These are phyloP conservation scores for Cronartium quercuum DNA, from an alignment of 1,284 basidiomycete genomes.

Conservation along the genomic window DNA sequence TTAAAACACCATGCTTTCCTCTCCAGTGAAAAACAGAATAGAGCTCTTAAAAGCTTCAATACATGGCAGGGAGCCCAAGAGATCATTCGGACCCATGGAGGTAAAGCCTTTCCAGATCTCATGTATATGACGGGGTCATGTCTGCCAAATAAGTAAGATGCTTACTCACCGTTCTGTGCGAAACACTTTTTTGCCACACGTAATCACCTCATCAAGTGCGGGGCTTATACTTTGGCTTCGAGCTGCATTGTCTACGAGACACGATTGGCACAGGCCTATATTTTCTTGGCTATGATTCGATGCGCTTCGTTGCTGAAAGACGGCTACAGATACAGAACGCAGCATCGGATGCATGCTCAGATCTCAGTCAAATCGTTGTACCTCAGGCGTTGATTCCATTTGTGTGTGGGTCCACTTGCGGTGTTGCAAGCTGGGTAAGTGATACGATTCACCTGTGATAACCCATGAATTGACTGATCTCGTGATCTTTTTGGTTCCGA, in stretches of 20 bases:
- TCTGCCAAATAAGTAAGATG: background rate
- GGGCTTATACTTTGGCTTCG: slow-evolving; percentile 36
- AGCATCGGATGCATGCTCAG: slow-evolving; percentile 58
- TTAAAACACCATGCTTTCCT: background rate
- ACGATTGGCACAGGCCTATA: slow-evolving; percentile 74
- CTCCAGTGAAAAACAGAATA: slow-evolving; percentile 28
- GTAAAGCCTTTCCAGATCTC: slow-evolving; percentile 3
- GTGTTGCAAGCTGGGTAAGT: slow-evolving; percentile 59
- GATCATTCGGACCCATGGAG: slow-evolving; percentile 31
- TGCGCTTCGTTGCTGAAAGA: slow-evolving; percentile 64
- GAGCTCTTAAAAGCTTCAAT: slow-evolving; percentile 26
- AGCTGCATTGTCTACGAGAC: slow-evolving; percentile 60
- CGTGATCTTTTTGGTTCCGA: background rate
- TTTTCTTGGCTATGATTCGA: slow-evolving; percentile 78
- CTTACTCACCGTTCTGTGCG: background rate
- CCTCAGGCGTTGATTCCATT: slow-evolving; percentile 71
- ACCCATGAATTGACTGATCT: background rate
- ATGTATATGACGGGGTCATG: background rate
- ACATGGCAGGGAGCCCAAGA: slow-evolving; percentile 34
- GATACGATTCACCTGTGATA: background rate
- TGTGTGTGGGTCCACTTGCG: slow-evolving; percentile 72
- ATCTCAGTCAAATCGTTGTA: slow-evolving; percentile 65
- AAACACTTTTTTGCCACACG: background rate
- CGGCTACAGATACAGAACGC: slow-evolving; percentile 51
- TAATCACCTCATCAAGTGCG: slow-evolving; percentile 1